These are phyloP conservation scores for Globisporangium solare DNA, from an alignment of 352 stramenopile species.

Conservation along the genomic window DNA sequence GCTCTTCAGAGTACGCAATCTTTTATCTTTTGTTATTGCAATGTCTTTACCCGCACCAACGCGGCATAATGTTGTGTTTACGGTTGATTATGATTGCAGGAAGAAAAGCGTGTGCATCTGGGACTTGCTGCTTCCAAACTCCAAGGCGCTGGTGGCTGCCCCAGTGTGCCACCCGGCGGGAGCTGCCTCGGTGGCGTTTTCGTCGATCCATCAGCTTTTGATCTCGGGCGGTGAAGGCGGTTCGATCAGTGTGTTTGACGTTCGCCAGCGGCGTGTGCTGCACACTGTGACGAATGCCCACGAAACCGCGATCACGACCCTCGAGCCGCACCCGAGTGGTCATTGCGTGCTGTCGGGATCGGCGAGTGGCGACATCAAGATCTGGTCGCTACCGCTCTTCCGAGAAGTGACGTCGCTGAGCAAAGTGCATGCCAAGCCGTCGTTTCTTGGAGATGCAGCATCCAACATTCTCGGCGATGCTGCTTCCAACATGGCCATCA, in stretches of 20 bases:
- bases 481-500: constrained; percentile 83
- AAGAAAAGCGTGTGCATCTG: constrained; percentile 83
- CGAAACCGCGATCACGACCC: constrained; percentile 79
- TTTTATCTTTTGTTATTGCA: not conserved
- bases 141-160: constrained; percentile 65
- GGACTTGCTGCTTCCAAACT: constrained; percentile 72
- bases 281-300: constrained; percentile 82
- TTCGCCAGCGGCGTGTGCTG: constrained; percentile 81
- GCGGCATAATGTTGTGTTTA: not conserved
- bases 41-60: not conserved
- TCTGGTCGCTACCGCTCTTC: constrained; percentile 85
- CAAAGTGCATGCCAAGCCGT: constrained; percentile 79
- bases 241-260: constrained; percentile 82
- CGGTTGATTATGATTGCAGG: constrained; percentile 22
- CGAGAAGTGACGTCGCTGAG: constrained; percentile 63
- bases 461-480: constrained; percentile 76
- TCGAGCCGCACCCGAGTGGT: constrained; percentile 71
- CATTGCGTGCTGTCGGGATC: constrained; percentile 83
- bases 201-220: constrained; percentile 70
- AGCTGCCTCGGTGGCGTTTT: constrained; percentile 73
- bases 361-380: constrained; percentile 81
- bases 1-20: constrained; percentile 63
- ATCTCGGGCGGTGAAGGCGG: constrained; percentile 78
- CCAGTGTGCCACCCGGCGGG: constrained; percentile 73
- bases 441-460: constrained; percentile 69